Evolutionary conservation across 768 basidiomycete species (phyloP), one percentile per base, ranked within the genome.

Genomic region (Cubamyces lactineus): DNA sequence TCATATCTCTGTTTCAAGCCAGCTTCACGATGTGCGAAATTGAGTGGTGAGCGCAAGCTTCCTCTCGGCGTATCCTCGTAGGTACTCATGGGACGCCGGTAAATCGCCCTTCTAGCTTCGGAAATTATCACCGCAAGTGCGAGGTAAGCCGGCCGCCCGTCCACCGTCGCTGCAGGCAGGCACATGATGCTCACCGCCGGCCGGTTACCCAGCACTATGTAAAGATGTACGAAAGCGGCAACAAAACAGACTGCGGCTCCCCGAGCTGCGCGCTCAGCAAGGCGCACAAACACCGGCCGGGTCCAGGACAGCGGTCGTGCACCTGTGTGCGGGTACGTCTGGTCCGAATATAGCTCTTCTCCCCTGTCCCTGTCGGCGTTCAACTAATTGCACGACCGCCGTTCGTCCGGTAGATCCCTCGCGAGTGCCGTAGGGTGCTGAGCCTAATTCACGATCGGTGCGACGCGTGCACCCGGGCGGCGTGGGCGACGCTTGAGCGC

Each of bases 111-210:
- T 16, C 4, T 57, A 72, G 71, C 65, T 70, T 68, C 57, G 71
- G 71, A 52, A 72, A 72, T 64, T 71, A 69, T 65, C 70, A 72
- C 56, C 70, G 71, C 62, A 67, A 66, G 38, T 72, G 71, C 66
- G 57, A 70, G 62, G 71, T 70, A 55, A 41, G 66, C 21, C 23
- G 40, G 51, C 17, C n/a, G 26, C 39, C 41, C 52, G 12, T 34
- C 34, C 34, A 1, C 34, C 9, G 6, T 34, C 34, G 34, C 34
- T 34, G 6, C 11, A 15, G 23, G 28, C 24, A 49, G 48, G 15
- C 23, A 19, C 48, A n/a, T 49, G 34, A 34, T 34, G 34, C 34
- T 34, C 34, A 34, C 34, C 34, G 34, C 34, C 34, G 34, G 34
- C 34, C 34, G 34, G 34, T 34, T 34, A 26, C 28, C 13, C 52